Evolutionary conservation across 495 filamentous ascomycete genomes (phyloP), one percentile per base, ranked within the genome.

Genomic region (Xylaria sp.): DNA sequence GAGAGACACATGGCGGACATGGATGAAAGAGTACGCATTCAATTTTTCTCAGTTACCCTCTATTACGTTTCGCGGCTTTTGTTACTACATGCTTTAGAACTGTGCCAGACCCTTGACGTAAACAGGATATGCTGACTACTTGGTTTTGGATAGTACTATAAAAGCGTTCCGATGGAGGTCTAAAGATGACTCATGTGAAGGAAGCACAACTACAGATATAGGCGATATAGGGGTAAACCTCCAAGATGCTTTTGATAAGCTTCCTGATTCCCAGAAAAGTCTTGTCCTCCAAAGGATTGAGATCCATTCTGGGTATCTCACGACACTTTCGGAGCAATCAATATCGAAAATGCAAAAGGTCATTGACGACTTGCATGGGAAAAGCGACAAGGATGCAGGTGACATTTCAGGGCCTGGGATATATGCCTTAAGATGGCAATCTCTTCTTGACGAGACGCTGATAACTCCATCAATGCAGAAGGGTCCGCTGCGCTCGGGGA

Each of bases 341-440:
- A 76, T 75, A 24, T 44, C 72, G 1, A 84, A 84, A 21, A 83
- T 90, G 76, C 84, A 86, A 58, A 69, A 52, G 21, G 78, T 86
- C 15, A 74, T 85, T 19, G 75, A 82, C 59, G 75, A 79, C n/a
- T 43, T 82, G 15, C 66, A 72, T 19, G 66, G 71, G 21, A 76
- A 43, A 37, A 74, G 59, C 15, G 29, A 19, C n/a, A n/a, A 31
- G 17, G 70, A 58, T 31, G 70, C 68, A 17, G n/a, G 37, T 12
- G 64, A 71, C 69, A 80, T 78, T 57, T 78, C 81, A 12, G 89
- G 89, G 0, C 90, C 90, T 12, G 90, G 90, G 0, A 86, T 88
- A 61, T 93, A 88, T 73, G 83, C 92, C 50, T 80, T 84, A 0
- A 83, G 86, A 48, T 93, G 90, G 90, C 87, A 92, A 76, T 73